Evolutionary conservation across 1,284 basidiomycete species (phyloP), one percentile per base, ranked within the genome.

Genomic region (Mixia osmundae): DNA sequence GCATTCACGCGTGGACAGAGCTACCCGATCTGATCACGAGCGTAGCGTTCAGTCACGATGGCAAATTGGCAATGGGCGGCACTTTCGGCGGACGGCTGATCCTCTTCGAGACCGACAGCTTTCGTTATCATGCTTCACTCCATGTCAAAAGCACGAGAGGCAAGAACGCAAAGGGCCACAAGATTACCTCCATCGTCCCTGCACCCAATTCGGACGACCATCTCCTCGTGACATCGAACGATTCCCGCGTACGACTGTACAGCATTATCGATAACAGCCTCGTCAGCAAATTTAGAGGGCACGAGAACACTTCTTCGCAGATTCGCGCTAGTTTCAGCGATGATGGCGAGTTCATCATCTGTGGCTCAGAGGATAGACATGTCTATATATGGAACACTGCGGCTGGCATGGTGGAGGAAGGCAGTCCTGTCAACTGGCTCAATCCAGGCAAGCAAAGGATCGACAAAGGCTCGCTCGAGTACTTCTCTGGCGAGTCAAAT

Each of bases 171-270:
- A 51, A 47, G 30, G 54, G 55, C 6, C 42, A 52, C 36, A 59
- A 59, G 41, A 52, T 59, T 42, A 59, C 57, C 7, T 47, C 47
- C 18, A 51, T 55, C 23, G 48, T 52, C 15, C 45, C 50, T 2
- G 40, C 54, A 27, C 44, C 45, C 9, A 36, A 38, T 16, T 33
- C 30, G 25, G 36, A 48, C 22, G 54, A 58, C 23, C 47, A 50
- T 5, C 43, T 59, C 19, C 48, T 58, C 15, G 45, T 59, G 33
- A 55, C 55, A 12, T 53, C 49, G 12, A 59, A 59, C 47, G 57
- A 59, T 33, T 55, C 54, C 7, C 46, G 56, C 12, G 42, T 58
- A 8, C 44, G 57, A 1, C 43, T 57, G 24, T 58, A 53, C 43
- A 47, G 52, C n/a, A 40, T 54, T 15, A 36, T 30, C 21, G 48